Conservation (phyloP, 805 yeast genomes). For the Scheffersomyces coipomensis region DNA sequence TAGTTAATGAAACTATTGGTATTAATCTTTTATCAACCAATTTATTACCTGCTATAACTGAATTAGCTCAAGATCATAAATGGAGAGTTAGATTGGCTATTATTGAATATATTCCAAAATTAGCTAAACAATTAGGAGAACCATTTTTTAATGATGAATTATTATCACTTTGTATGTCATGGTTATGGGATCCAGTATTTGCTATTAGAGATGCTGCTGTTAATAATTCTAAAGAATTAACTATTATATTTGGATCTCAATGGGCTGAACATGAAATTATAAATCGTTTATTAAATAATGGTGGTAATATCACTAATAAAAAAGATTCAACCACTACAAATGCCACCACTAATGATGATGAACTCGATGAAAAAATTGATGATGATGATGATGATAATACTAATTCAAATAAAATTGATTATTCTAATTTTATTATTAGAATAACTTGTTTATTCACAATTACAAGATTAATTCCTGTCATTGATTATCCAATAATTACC, state of each 20-base stretch:
- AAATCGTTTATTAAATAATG: conserved; percentile 57
- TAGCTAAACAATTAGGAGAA: conserved; percentile 92
- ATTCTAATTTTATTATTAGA: conserved; percentile 83
- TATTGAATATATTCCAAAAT: conserved; percentile 90
- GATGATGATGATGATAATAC: conserved; percentile 14
- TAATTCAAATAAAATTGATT: conserved; percentile 36
- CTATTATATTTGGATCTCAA: conserved; percentile 84
- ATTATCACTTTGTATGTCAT: conserved; percentile 88
- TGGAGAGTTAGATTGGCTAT: conserved; percentile 98
- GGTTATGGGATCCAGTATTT: conserved; percentile 98
- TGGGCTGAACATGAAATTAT: conserved; percentile 91
- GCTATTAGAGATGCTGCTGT: conserved; percentile 98
- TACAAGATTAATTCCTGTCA: conserved; percentile 76
- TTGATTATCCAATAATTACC: conserved; percentile 53
- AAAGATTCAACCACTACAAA: conserved; percentile 10
- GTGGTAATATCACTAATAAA: conserved; percentile 11
- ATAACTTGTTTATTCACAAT: conserved; percentile 87
- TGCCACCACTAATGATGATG: conserved; percentile 19
- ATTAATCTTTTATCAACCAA: conserved; percentile 83
- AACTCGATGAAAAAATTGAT: conserved; percentile 14
- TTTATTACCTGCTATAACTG: conserved; percentile 91
- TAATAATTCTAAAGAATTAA: conserved; percentile 70
- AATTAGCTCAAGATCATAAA: conserved; percentile 91
- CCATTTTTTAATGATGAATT: conserved; percentile 90
- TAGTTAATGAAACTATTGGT: conserved; percentile 93